Evolutionary conservation across 2,329 filamentous ascomycete genomes (phyloP).

Genomic region (Pestalotiopsis sp.): DNA sequence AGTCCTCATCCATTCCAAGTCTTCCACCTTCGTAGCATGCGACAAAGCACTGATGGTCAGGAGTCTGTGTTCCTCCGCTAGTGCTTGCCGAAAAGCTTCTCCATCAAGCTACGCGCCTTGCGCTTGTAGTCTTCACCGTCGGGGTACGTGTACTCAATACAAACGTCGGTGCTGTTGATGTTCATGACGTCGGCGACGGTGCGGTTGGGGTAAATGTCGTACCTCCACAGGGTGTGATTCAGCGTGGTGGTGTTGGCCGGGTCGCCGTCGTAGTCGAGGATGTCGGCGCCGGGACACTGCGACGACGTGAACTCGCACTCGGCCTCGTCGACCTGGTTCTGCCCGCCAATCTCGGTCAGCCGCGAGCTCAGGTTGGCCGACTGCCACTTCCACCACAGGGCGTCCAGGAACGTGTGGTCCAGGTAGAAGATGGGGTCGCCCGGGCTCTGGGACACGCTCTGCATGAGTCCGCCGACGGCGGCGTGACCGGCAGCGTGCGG

Average conservation of each 20-base stretch:
- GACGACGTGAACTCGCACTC: not conserved
- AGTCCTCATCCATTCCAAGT: no score
- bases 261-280: conserved; percentile 18
- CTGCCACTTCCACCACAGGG: conserved; percentile 34
- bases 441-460: conserved; percentile 19
- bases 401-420: conserved; percentile 32
- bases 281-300: conserved; percentile 6
- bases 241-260: not conserved
- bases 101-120: no score
- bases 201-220: conserved; percentile 35
- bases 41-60: no score
- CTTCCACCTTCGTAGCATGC: no score
- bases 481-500: not conserved
- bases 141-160: conserved; percentile 21
- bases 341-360: conserved; percentile 25
- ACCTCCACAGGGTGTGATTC: not conserved
- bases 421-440: conserved; percentile 39
- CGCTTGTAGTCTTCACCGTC: no score
- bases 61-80: no score
- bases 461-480: conserved; percentile 12
- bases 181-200: conserved; percentile 25
- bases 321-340: conserved; percentile 17
- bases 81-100: no score
- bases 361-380: conserved; percentile 22
- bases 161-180: conserved; percentile 17